These are phyloP conservation scores for Blastobotrys capitulatus DNA, from an alignment of 1,139 yeast genomes.

Conservation along the genomic window DNA sequence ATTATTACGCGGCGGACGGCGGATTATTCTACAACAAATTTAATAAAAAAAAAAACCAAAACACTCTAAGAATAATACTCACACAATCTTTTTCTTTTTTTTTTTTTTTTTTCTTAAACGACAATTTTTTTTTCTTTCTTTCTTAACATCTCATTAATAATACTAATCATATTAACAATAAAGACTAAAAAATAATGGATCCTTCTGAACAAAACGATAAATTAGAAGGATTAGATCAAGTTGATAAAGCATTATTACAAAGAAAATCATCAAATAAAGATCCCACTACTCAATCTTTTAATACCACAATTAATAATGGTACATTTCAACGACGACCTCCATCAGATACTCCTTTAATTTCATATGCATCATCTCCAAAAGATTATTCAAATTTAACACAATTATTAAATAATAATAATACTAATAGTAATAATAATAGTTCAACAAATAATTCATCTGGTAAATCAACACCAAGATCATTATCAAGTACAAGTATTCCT, in stretches of 20 bases:
- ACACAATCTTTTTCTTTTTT: neutral
- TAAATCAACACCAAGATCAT: conserved; percentile 16
- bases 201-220: conserved; percentile 1
- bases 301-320: neutral
- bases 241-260: conserved; percentile 1
- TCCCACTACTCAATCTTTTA: neutral
- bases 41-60: neutral
- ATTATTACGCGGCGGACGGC: too few species aligned
- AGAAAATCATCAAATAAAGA: neutral
- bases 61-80: too few species aligned
- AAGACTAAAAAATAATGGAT: neutral
- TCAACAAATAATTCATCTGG: conserved; percentile 5
- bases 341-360: conserved; percentile 24
- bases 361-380: conserved; percentile 20
- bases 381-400: conserved; percentile 8
- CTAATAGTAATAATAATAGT: neutral
- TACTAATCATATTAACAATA: neutral
- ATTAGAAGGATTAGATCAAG: neutral
- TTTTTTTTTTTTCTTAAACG: neutral
- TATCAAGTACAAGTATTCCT: conserved; percentile 19
- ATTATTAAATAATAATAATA: neutral
- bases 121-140: neutral
- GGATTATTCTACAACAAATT: too few species aligned
- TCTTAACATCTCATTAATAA: neutral
- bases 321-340: conserved; percentile 24